phyloP scores from a whole-genome alignment of 345 rosid genomes.

The Salix viminalis region DNA sequence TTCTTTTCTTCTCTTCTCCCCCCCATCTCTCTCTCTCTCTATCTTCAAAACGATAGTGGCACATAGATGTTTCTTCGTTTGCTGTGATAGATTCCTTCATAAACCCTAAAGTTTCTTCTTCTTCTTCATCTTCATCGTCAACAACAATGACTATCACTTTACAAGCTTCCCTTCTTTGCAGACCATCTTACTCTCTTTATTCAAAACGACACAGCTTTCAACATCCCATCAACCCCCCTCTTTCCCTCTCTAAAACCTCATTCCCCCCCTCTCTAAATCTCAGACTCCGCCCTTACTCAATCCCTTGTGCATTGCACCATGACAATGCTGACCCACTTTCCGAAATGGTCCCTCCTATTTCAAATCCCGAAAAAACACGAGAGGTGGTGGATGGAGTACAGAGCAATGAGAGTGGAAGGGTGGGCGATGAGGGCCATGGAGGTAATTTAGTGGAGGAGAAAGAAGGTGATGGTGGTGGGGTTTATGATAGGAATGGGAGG shows the following conservation, averaged over 20 bases:
- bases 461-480: conserved; percentile 29
- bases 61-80: background rate
- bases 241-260: conserved; percentile 16
- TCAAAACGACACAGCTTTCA: background rate
- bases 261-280: conserved; percentile 13
- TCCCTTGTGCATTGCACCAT: conserved; percentile 53
- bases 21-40: background rate
- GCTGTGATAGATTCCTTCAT: background rate
- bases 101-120: conserved; percentile 38
- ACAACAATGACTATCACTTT: conserved; percentile 50
- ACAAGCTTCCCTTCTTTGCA: conserved; percentile 67
- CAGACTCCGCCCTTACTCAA: conserved; percentile 6
- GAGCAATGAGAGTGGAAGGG: conserved; percentile 11
- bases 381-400: conserved; percentile 1
- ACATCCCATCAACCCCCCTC: conserved; percentile 5
- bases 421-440: conserved; percentile 19
- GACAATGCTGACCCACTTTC: conserved; percentile 37
- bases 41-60: background rate
- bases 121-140: background rate
- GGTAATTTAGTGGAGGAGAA: conserved; percentile 1
- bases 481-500: conserved; percentile 41
- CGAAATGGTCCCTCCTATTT: conserved; percentile 13
- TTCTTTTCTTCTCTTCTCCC: background rate
- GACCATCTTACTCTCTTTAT: conserved; percentile 31
- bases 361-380: conserved; percentile 21